Base-by-base conservation (phyloP, 352 stramenopile genomes). In the Halophytophthora polymorphica region DNA sequence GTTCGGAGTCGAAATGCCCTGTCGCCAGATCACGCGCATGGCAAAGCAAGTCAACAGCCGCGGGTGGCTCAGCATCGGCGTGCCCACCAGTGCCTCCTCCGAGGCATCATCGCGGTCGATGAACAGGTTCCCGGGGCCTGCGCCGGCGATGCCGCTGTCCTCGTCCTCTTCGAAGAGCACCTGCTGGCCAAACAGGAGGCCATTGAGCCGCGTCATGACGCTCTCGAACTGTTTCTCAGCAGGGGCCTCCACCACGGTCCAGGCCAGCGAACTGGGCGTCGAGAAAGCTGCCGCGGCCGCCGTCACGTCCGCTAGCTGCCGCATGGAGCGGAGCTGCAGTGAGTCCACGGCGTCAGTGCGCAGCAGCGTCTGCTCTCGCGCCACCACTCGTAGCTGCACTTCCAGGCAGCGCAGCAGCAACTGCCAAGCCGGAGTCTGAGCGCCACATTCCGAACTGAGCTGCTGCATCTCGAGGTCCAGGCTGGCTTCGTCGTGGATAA, bases 101-200 rank as follows among this genome's bases (percentile, higher is more conserved):
- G 53, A 60, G 7, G 41, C 23, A 7, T 76, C 49, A 18, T 63
- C 45, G 7, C 45, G 44, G 29, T 72, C 58, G 8, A 43, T 38
- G 11, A 39, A 45, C 33, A 54, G 47, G 19, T 50, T 50, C 23
- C 58, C 45, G 15, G 44, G 38, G 10, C 13, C 25, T 29, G 46
- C 21, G n/a, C 19, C 64, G 21, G 50, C 25, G 38, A 46, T 54
- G 15, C 35, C 6, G 17, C 19, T 19, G 13, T 73, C 58, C 29
- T 84, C 71, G 19, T 86, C 76, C 56, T 88, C 71, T 36, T 83
- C 73, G 51, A 89, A 89, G 3, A 91, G 52, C 10, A 91, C 80
- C 35, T 79, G 73, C 25, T 82, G 73, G 0, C 80, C 80, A 53
- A 91, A 91, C n/a, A 90, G 61, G 12, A 86, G 60, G 13, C 73